Evolutionary conservation across 148 eudicot species (phyloP), one percentile per base, ranked within the genome.

Genomic region (Amaranthus palmeri): DNA sequence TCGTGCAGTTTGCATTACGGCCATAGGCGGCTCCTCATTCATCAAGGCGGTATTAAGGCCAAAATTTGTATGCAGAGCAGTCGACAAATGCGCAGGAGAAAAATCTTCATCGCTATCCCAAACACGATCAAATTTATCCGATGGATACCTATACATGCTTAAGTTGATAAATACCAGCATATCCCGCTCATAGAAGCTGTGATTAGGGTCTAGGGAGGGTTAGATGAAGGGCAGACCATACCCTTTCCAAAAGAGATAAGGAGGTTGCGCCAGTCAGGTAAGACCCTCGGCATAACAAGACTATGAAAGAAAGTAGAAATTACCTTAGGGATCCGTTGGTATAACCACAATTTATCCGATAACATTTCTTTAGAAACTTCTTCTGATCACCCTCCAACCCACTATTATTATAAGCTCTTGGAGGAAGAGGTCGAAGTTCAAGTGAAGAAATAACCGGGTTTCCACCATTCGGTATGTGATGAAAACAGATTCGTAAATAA

Each of bases 401-500:
- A 50, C 72, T 77, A 58, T 60, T 75, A 46, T 88, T 75, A 46
- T 88, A 91, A 83, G 88, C 87, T 59, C 81, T 84, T 71, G 70
- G 64, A 73, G 97, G 97, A 76, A 91, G 84, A 14, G 93, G 91
- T 6, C 97, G 83, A 49, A 91, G 67, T 73, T 91, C 97, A 53
- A 91, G 57, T 8, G 87, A 85, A 66, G 97, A 91, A 73, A 91
- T 78, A 25, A 88, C 91, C 13, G 97, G 93, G 61, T 72, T 71
- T 52, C 97, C 93, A 67, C 83, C 87, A 50, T 84, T 72, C 3
- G 83, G 85, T 25, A 88, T 79, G 25, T 88, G 81, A 44, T 82
- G 80, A 58, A 91, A 79, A 71, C 97, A 91, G 25, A 91, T 58
- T 12, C 89, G 79, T 2, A 91, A 67, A 62, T 61, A 44, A 9